phyloP scores from a whole-genome alignment of 148 eudicot species.

The Linanthus parryae region DNA sequence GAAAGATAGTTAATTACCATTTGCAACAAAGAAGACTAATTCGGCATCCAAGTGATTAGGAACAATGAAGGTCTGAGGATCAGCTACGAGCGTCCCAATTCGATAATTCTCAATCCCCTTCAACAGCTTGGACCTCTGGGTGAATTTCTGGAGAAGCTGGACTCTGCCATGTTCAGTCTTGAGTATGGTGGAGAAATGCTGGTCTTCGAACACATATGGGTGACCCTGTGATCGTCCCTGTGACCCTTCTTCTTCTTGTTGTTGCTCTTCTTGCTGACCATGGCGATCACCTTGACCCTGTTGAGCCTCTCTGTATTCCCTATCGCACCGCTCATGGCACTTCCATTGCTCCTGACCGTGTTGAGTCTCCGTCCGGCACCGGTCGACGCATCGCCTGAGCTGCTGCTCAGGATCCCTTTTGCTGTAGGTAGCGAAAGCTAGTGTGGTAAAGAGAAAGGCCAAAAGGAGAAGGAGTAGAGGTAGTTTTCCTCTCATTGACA shows the following conservation, averaged over 20 bases:
- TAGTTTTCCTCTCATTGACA: too few relatives aligned
- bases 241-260: conserved; percentile 14
- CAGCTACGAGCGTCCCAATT: conserved; percentile 50
- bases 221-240: not conserved
- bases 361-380: conserved; percentile 13
- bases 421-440: too few relatives aligned
- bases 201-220: conserved; percentile 66
- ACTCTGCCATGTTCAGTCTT: conserved; percentile 49
- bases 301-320: not conserved
- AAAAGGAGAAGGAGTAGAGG: too few relatives aligned
- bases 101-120: conserved; percentile 68
- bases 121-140: conserved; percentile 51
- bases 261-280: conserved; percentile 1
- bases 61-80: conserved; percentile 65
- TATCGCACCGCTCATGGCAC: not conserved
- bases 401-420: conserved; percentile 13
- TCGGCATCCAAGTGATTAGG: conserved; percentile 80
- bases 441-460: too few relatives aligned
- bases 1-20: too few relatives aligned
- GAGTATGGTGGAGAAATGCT: conserved; percentile 32
- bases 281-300: not conserved
- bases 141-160: conserved; percentile 47
- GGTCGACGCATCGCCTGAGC: conserved; percentile 20
- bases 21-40: conserved; percentile 48
- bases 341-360: not conserved